These are phyloP conservation scores for Dispira simplex DNA, from an alignment of 192 early-diverging fungal species.

Conservation along the genomic window DNA sequence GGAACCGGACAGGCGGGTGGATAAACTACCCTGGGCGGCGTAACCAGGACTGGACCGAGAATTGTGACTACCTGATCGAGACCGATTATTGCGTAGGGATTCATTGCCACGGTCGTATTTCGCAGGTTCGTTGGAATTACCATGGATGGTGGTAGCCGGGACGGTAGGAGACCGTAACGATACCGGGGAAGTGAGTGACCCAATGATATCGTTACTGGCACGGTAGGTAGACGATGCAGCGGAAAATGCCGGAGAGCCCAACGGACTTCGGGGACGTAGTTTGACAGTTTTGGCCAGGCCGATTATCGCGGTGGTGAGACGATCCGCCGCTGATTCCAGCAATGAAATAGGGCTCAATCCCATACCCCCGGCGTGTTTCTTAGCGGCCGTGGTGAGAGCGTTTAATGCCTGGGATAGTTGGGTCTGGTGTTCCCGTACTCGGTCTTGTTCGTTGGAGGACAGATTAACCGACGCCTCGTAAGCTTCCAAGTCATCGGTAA, in stretches of 20 bases:
- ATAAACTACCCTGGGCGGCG: too few relatives aligned
- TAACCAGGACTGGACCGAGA: too few relatives aligned
- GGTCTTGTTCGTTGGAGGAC: slow-evolving; percentile 26
- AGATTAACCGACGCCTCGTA: slow-evolving; percentile 42
- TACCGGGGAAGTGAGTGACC: too few relatives aligned
- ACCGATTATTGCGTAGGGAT: too few relatives aligned
- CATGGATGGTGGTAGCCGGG: too few relatives aligned
- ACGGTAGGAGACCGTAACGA: too few relatives aligned
- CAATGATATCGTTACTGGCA: too few relatives aligned
- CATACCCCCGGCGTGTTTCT: slow-evolving; percentile 58
- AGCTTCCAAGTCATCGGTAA: slow-evolving; percentile 67
- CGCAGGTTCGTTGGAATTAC: too few relatives aligned
- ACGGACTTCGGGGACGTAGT: slow-evolving; percentile 13
- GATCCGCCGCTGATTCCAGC: slow-evolving; percentile 67
- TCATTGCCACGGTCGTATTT: too few relatives aligned
- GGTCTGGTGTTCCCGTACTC: slow-evolving; percentile 36
- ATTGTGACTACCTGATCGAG: too few relatives aligned
- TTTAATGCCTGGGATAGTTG: slow-evolving; percentile 45
- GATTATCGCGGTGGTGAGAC: slow-evolving; percentile 63
- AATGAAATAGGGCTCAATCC: slow-evolving; percentile 46
- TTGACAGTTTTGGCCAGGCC: slow-evolving; percentile 51
- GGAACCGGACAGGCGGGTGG: too few relatives aligned
- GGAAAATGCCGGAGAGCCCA: not conserved
- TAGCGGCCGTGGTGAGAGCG: slow-evolving; percentile 54
- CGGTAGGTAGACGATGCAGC: not conserved